Evolutionary conservation across 179 eudicot genomes (phyloP).

Genomic region (Carnegiea gigantea): DNA sequence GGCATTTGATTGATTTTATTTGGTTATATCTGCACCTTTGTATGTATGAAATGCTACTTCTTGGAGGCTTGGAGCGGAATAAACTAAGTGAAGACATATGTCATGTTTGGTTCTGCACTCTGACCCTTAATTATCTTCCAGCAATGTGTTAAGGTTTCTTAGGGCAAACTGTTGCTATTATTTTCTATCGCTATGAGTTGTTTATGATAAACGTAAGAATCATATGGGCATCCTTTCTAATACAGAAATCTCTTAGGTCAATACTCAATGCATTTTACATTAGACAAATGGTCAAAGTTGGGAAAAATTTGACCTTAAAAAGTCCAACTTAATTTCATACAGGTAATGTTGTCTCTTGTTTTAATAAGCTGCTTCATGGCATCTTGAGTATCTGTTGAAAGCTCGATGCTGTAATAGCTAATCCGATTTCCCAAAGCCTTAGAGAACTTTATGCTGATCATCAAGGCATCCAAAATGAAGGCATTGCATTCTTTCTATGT

Average conservation of each 20-base stretch:
- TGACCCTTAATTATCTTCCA: not conserved
- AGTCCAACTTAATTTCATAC: not conserved
- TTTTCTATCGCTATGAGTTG: too few species aligned
- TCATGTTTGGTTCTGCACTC: not conserved
- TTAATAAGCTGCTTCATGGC: too few species aligned
- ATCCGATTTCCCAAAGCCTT: not conserved
- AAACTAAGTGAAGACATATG: not conserved
- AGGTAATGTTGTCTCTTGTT: too few species aligned
- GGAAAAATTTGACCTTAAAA: too few species aligned
- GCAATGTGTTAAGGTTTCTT: not conserved
- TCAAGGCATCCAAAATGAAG: constrained; percentile 1
- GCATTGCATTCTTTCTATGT: not conserved
- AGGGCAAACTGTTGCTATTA: not conserved
- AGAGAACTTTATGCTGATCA: not conserved
- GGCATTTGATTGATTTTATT: not conserved
- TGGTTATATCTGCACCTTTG: not conserved
- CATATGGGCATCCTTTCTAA: too few species aligned
- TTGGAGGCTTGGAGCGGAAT: not conserved
- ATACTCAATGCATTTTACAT: too few species aligned
- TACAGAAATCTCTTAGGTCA: too few species aligned
- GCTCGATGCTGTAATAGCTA: too few species aligned
- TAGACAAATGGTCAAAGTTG: too few species aligned
- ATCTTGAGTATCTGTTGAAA: too few species aligned
- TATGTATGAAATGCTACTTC: not conserved
- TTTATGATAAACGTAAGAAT: too few species aligned